phyloP scores from a whole-genome alignment of 2,329 filamentous ascomycete species.

The Diaporthe sp. region DNA sequence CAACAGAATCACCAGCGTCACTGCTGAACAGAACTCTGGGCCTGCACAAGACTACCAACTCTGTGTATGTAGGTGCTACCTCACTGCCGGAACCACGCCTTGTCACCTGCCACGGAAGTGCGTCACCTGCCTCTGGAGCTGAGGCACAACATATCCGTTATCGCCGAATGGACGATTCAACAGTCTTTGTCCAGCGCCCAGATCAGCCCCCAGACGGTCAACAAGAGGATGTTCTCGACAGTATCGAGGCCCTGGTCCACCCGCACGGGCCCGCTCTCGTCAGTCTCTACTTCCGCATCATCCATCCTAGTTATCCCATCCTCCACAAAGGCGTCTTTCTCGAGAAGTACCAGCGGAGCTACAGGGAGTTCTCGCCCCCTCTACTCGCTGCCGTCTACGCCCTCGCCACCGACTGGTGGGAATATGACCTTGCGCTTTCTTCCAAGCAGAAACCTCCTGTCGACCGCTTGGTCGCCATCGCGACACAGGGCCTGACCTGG shows the following conservation, averaged over 20 bases:
- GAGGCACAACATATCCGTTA: neutral
- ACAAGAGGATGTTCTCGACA: neutral
- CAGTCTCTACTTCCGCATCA: neutral
- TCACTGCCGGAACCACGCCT: neutral
- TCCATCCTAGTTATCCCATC: neutral
- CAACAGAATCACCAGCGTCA: neutral
- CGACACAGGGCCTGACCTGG: neutral
- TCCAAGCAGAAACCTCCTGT: neutral
- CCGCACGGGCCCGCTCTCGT: neutral
- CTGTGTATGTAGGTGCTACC: neutral
- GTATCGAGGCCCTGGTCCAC: neutral
- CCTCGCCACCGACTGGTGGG: neutral
- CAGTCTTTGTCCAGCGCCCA: neutral
- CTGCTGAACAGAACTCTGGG: neutral
- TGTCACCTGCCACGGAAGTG: neutral
- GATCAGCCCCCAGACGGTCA: neutral
- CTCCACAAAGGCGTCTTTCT: neutral
- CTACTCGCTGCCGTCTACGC: neutral
- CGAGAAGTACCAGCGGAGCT: neutral
- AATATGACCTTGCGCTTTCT: neutral
- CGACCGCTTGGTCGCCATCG: neutral
- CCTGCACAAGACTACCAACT: neutral
- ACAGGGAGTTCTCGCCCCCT: neutral
- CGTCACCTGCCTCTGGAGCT: neutral
- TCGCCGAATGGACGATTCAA: neutral